Conservation (phyloP, 768 basidiomycete species). For the Boletus edulis region DNA sequence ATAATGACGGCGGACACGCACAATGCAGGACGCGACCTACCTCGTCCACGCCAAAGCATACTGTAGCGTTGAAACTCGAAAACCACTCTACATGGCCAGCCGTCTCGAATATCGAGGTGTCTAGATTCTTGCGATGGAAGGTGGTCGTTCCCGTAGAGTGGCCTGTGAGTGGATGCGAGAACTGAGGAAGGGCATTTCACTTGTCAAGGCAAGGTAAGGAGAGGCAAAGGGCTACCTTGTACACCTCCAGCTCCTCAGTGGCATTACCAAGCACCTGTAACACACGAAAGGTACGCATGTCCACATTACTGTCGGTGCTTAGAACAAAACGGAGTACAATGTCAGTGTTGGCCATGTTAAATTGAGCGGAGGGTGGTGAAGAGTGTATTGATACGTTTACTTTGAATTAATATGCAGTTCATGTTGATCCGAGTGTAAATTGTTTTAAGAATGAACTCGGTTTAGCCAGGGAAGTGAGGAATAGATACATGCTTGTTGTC, state of each 20-base stretch:
- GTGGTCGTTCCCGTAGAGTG: constrained; percentile 41
- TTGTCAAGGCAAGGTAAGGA: not conserved
- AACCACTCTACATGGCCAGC: constrained; percentile 56
- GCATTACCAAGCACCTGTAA: constrained; percentile 32
- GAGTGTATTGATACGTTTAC: not conserved
- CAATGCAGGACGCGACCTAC: constrained; percentile 21
- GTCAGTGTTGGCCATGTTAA: constrained; percentile 33
- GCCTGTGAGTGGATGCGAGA: constrained; percentile 46
- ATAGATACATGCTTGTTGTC: constrained; percentile 11
- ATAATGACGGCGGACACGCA: not conserved
- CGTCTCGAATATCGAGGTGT: constrained; percentile 44
- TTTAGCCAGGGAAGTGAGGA: constrained; percentile 12
- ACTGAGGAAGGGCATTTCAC: constrained; percentile 25
- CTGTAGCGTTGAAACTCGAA: constrained; percentile 41
- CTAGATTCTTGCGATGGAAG: constrained; percentile 47
- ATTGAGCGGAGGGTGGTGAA: not conserved
- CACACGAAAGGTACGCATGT: constrained; percentile 46
- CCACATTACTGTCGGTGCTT: constrained; percentile 27
- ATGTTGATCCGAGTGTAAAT: constrained; percentile 24
- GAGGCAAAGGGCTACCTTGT: constrained; percentile 34
- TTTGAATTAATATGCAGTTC: constrained; percentile 11
- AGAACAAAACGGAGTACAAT: constrained; percentile 39
- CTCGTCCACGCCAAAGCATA: constrained; percentile 50
- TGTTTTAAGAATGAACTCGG: constrained; percentile 15
- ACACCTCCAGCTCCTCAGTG: constrained; percentile 36